These are phyloP conservation scores for Drechslerella stenobrocha DNA, from an alignment of 2,329 filamentous ascomycete species.

Conservation along the genomic window DNA sequence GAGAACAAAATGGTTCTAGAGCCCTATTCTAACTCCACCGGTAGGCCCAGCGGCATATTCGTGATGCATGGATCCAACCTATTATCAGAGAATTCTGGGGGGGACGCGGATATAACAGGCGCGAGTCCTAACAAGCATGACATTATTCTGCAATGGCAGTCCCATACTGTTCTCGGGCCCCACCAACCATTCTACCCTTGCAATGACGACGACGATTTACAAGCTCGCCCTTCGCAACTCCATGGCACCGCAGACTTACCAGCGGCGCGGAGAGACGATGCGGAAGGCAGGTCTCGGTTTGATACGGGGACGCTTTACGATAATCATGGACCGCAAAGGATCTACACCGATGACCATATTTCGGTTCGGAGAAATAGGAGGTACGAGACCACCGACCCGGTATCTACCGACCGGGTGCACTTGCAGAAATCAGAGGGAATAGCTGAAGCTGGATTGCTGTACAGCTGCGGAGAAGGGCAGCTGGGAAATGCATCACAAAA, in stretches of 20 bases:
- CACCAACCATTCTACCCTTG: background rate
- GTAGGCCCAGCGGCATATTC: background rate
- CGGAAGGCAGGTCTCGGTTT: too few species aligned
- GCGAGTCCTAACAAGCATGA: background rate
- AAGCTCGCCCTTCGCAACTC: background rate
- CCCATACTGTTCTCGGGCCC: background rate
- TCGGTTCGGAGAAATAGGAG: too few species aligned
- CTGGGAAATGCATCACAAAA: background rate
- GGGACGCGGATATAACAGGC: background rate
- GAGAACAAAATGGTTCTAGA: background rate
- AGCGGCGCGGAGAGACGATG: too few species aligned
- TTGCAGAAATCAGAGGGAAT: too few species aligned
- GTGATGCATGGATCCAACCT: background rate
- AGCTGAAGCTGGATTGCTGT: too few species aligned
- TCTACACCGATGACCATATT: too few species aligned
- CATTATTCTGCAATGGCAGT: slow-evolving; percentile 7
- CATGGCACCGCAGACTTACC: too few species aligned
- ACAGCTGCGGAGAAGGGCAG: too few species aligned
- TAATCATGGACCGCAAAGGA: too few species aligned
- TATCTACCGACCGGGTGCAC: too few species aligned
- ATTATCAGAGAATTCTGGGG: background rate
- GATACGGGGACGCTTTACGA: too few species aligned
- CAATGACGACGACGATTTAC: background rate
- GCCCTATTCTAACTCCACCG: background rate
- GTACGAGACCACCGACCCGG: too few species aligned